Base-by-base conservation (phyloP, 352 stramenopile genomes). In the Globisporangium orthogonon region DNA sequence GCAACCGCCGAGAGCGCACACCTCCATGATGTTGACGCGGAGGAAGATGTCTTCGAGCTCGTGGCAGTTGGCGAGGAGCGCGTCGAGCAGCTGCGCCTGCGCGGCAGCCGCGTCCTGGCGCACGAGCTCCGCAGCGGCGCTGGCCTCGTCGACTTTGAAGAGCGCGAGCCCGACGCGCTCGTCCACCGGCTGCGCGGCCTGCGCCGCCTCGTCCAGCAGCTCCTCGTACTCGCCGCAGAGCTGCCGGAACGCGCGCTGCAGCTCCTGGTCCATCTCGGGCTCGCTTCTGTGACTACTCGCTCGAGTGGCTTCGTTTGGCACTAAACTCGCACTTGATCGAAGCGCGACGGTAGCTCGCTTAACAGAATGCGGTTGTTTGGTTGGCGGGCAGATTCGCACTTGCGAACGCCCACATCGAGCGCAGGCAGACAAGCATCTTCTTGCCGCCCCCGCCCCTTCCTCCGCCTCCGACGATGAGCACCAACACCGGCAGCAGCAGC, bases 71-170 rank as follows among this genome's bases (percentile, higher is more conserved):
- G 57, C 70, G 40, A 89, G 33, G 31, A 93, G 68, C 44, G 79
- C 67, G 14, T 66, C 63, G 61, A 91, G 63, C 35, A 90, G 58
- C 47, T 75, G 57, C 41, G 76, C 59, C 18, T 87, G 74, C 17
- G 70, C 59, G 52, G 78, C 70, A 45, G 69, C 65, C 30, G 76
- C 69, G 45, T 90, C 80, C 56, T 70, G 61, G 44, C 69, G 77
- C 63, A 91, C 52, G 33, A 62, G 37, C 45, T 87, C 80, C 11
- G 77, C 58, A 17, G 70, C 73, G 3, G 70, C 74, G 23, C 66
- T 83, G 3, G 78, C 78, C 61, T 92, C 79, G 59, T 92, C 83
- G 53, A 91, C 87, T 68, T 91, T 92, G 61, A 91, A 92, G 13
- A 91, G 69, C 41, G 80, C 79, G 31, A 92, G 65, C 0, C 81